Evolutionary conservation across 495 filamentous ascomycete species (phyloP), one percentile per base, ranked within the genome.

Genomic region (Neurospora sp.): DNA sequence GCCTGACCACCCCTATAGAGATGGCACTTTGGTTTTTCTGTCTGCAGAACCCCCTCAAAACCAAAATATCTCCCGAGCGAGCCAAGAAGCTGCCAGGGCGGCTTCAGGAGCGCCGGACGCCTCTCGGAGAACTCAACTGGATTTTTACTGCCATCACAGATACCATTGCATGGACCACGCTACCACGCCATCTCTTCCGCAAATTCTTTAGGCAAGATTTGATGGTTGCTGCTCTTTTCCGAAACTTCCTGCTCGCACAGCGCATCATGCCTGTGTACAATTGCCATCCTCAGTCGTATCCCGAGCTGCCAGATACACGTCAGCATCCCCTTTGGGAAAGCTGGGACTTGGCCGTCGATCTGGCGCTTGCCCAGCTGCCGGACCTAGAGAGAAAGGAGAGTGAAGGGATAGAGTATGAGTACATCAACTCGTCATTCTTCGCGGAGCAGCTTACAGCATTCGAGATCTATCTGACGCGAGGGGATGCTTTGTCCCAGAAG

Each of bases 121-220:
- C 96, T 1, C 87, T 98, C 48, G 96, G 96, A 61, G 96, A 99
- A 81, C 83, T 99, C 4, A 98, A 98, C 79, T 99, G 96, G 96
- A 99, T 99, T 31, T 97, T 99, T 76, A 99, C 96, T 2, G 96
- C 96, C 16, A 98, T 99, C 72, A 99, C 96, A 2, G 96, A 99
- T 79, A 98, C 96, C 1, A 99, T 99, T 78, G 96, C 96, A 8
- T 99, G 96, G 96, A 98, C 97, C 68, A 93, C 91, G 4, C 83
- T 99, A 12, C 92, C 94, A 9, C 90, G 94, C 4, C 88, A 93
- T 17, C 83, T 97, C 20, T 99, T 99, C 82, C 95, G 96, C 82
- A 96, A 96, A 76, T 92, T 98, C 69, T 99, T 98, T 79, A 85
- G 96, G 10, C 96, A 99, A 77, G 96, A 99, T 79, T 85, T 99